Conservation (phyloP, 306 rosid species). For the Prunus salicina region DNA sequence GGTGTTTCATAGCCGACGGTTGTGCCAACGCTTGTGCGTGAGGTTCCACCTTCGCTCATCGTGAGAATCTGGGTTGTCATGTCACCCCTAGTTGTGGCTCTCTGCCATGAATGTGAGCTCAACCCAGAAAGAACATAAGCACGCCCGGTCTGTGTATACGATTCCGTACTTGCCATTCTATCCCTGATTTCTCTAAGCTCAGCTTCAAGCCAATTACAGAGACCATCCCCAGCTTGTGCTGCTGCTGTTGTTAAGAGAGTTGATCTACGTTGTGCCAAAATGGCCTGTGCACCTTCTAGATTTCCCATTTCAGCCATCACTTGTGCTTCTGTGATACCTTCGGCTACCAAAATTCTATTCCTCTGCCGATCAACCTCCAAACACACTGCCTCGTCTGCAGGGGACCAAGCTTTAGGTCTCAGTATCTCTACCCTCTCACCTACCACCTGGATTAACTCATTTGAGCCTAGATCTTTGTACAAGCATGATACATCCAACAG, state of each 20-base stretch:
- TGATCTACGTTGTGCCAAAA: slow-evolving; percentile 2
- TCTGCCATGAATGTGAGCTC: slow-evolving; percentile 9
- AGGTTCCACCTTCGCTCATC: not conserved
- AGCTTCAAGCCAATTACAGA: not conserved
- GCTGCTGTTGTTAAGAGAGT: not conserved
- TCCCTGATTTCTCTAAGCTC: slow-evolving; percentile 12
- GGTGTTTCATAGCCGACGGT: slow-evolving; percentile 1
- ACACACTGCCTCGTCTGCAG: slow-evolving; percentile 1
- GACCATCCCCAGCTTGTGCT: slow-evolving; percentile 16
- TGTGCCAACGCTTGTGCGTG: not conserved
- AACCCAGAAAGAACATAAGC: not conserved
- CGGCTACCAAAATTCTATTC: slow-evolving; percentile 10
- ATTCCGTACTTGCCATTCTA: slow-evolving; percentile 4
- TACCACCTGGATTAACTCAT: slow-evolving; percentile 2
- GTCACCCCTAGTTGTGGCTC: slow-evolving; percentile 10
- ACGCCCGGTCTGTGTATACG: not conserved
- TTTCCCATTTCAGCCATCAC: slow-evolving; percentile 3
- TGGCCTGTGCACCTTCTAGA: slow-evolving; percentile 7
- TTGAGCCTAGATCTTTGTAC: slow-evolving; percentile 13
- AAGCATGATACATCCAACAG: not conserved
- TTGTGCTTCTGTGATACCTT: slow-evolving; percentile 11
- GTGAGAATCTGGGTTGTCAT: not conserved
- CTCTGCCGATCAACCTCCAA: slow-evolving; percentile 14
- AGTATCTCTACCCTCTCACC: not conserved
- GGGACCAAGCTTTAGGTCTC: slow-evolving; percentile 7